Conservation (phyloP, 2,329 filamentous ascomycete species). For the Apiospora hydei region DNA sequence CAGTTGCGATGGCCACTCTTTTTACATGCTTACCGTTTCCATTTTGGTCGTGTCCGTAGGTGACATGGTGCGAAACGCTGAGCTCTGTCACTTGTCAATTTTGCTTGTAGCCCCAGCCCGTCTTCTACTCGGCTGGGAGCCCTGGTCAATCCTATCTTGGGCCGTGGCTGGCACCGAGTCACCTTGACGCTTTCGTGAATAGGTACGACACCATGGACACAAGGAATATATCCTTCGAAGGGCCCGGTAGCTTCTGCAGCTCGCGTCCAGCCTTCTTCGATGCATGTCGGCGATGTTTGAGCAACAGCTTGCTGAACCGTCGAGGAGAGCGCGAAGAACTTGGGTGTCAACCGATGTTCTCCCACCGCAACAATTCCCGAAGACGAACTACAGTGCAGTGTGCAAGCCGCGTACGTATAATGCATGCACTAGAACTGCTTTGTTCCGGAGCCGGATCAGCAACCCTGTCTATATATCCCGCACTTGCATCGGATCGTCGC, state of each 20-base stretch:
- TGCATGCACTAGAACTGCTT: slow-evolving; percentile 2
- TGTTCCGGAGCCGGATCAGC: slow-evolving; percentile 18
- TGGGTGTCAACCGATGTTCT: neutral
- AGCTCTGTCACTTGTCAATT: slow-evolving; percentile 2
- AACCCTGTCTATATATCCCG: slow-evolving; percentile 13
- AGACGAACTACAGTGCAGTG: neutral
- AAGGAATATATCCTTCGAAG: neutral
- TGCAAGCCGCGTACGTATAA: neutral
- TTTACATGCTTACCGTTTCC: neutral
- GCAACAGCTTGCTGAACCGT: neutral
- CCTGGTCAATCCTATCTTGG: neutral
- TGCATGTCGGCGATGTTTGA: too few relatives aligned
- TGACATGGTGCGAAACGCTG: neutral
- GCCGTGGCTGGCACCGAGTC: neutral
- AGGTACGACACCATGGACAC: neutral
- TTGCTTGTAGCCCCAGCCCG: neutral
- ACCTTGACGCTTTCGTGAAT: neutral
- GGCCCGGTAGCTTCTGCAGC: neutral
- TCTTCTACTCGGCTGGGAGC: slow-evolving; percentile 3
- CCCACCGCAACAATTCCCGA: neutral
- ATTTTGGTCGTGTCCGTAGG: neutral
- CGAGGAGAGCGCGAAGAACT: neutral
- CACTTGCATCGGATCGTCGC: slow-evolving; percentile 24
- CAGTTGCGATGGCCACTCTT: neutral
- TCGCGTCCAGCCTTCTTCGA: neutral